A percentile compares a stretch with the other conserved stretches of the same genome.
These are phyloP conservation scores for Trametes gibbosa DNA, from an alignment of 768 basidiomycete species.

Conservation along the genomic window DNA sequence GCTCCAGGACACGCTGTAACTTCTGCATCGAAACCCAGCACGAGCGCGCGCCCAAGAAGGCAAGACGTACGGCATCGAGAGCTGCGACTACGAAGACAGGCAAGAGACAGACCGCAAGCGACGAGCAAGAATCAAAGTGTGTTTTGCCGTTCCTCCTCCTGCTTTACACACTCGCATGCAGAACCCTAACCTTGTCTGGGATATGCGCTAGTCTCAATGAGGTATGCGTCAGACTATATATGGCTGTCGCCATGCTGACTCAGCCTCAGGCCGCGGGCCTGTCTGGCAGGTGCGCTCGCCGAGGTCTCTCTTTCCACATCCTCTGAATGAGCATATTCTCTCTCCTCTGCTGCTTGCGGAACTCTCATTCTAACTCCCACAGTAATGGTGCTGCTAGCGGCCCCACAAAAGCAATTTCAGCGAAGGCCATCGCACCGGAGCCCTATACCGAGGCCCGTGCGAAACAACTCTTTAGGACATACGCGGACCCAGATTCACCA, in stretches of 20 bases:
- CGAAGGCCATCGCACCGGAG: constrained; percentile 17
- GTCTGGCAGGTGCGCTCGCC: constrained; percentile 5
- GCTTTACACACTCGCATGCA: background rate
- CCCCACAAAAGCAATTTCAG: constrained; percentile 17
- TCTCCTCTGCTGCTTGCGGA: constrained; percentile 62
- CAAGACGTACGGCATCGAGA: constrained; percentile 14
- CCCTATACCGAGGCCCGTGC: constrained; percentile 53
- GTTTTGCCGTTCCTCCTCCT: background rate
- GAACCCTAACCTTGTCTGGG: constrained; percentile 16
- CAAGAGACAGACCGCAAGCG: background rate
- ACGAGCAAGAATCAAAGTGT: background rate
- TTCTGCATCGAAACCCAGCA: constrained; percentile 1
- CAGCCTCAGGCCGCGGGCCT: constrained; percentile 5
- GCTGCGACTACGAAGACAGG: constrained; percentile 8
- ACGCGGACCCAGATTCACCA: constrained; percentile 53
- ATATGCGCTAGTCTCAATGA: constrained; percentile 9
- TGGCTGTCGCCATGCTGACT: constrained; percentile 7
- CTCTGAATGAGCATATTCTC: constrained; percentile 57
- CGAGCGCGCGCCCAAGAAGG: constrained; percentile 22
- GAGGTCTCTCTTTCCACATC: background rate
- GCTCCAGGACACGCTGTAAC: background rate
- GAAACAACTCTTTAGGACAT: constrained; percentile 55
- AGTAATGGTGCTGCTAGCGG: constrained; percentile 12
- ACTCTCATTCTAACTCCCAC: constrained; percentile 50
- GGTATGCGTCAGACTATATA: constrained; percentile 11